Base-by-base conservation (phyloP, 441 rosid genomes). In the Isatis lusitanica region DNA sequence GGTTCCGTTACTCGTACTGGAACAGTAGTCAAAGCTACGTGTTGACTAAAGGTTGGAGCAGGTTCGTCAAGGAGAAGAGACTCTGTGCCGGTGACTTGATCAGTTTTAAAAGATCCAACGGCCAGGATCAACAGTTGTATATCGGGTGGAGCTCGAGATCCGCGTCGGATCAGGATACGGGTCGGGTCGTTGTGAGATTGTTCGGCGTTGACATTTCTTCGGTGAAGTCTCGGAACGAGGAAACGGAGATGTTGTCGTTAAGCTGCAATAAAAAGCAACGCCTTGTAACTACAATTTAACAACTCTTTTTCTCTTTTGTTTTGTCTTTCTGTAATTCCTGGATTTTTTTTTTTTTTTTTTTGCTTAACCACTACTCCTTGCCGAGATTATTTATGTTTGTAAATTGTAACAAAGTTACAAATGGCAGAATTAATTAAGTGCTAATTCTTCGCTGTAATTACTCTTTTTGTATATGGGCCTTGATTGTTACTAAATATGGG, bases 21-120 rank as follows among this genome's bases (percentile, higher is more conserved):
- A 92, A 85, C 61, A 92, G 93, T 31, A 90, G 96, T 77, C 98
- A 92, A 56, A 92, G 96, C 67, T 92, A 90, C 26, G 98, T 92
- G 51, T 78, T 92, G 76, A 92, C 98, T 1, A 89, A 88, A 78
- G 98, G 96, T 2, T 90, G 96, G 98, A 92, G 93, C 86, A 81
- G 93, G 36, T 92, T 88, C 59, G 98, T 92, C 4, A 89, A 85
- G 74, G 98, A 90, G 79, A 92, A 87, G 82, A 78, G 66, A 68
- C 74, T 92, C 44, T 79, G 80, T 50, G 93, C 96, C 68, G 97
- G 97, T 9, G 96, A 92, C 76, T 71, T 82, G 53, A 93, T 92
- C 42, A 69, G 86, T 60, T 92, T 92, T 65, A 88, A 78, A 61
- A 83, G 85, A 73, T 92, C 96, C 24, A 86, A 87, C 11, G 90